A percentile compares a stretch with the other conserved stretches of the same genome.
Evolutionary conservation across 768 basidiomycete species (phyloP).

Genomic region (Tricholoma terreum): DNA sequence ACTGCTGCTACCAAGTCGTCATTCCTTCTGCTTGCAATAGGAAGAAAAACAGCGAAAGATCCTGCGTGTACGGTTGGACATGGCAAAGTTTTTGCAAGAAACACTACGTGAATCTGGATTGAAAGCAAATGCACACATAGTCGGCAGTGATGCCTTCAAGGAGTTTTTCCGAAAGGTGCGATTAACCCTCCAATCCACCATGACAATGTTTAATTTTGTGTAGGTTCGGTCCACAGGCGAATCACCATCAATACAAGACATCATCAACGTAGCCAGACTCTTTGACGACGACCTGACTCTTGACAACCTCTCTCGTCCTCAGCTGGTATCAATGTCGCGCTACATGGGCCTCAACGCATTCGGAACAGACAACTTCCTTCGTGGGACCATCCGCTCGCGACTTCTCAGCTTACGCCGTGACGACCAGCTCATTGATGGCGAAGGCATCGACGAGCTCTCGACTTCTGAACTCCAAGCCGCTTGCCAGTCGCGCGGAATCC

Average conservation of each 20-base stretch:
- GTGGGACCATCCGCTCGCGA: slow-evolving; percentile 83
- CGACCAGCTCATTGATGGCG: slow-evolving; percentile 86
- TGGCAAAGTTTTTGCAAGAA: slow-evolving; percentile 99
- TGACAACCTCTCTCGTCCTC: slow-evolving; percentile 97
- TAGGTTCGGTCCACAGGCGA: slow-evolving; percentile 94
- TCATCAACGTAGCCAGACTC: slow-evolving; percentile 92
- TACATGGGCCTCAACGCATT: slow-evolving; percentile 99
- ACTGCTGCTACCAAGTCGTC: neutral
- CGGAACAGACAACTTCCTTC: slow-evolving; percentile 97
- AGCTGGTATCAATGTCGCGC: slow-evolving; percentile 93
- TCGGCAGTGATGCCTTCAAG: slow-evolving; percentile 94
- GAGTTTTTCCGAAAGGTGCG: slow-evolving; percentile 97
- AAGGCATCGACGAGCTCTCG: slow-evolving; percentile 91
- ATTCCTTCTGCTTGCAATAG: slow-evolving; percentile 37
- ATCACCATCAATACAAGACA: slow-evolving; percentile 81
- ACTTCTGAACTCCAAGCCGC: slow-evolving; percentile 89
- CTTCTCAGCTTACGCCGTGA: slow-evolving; percentile 83
- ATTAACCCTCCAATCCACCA: neutral
- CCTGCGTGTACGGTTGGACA: slow-evolving; percentile 90
- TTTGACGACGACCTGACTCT: slow-evolving; percentile 98
- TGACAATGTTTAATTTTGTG: neutral
- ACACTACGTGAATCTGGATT: slow-evolving; percentile 92
- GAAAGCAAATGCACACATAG: slow-evolving; percentile 89
- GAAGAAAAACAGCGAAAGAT: slow-evolving; percentile 97
- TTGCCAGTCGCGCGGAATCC: slow-evolving; percentile 91